phyloP scores from a whole-genome alignment of 1,139 yeast species.

The Kodamaea arcana region DNA sequence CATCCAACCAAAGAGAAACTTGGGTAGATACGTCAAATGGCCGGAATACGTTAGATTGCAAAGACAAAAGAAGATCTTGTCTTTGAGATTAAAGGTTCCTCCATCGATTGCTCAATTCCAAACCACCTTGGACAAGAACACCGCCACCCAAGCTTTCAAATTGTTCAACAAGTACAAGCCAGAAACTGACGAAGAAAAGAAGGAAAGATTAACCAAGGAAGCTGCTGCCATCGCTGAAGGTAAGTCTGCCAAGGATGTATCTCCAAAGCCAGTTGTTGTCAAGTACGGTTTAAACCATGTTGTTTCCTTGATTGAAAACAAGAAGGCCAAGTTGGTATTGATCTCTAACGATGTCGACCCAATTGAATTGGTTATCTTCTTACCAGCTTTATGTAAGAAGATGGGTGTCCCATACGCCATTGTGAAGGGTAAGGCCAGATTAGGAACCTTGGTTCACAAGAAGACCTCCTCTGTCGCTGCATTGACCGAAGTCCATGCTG shows the following conservation, averaged over 20 bases:
- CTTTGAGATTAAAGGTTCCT: slow-evolving; percentile 96
- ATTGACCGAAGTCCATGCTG: slow-evolving; percentile 87
- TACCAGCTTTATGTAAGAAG: slow-evolving; percentile 98
- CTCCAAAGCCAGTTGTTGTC: slow-evolving; percentile 93
- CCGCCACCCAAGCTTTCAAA: slow-evolving; percentile 95
- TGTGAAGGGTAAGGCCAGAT: slow-evolving; percentile 98
- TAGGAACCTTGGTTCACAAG: slow-evolving; percentile 95
- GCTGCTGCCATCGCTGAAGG: slow-evolving; percentile 99
- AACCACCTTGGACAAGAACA: slow-evolving; percentile 93
- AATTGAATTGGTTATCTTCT: slow-evolving; percentile 91
- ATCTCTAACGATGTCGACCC: slow-evolving; percentile 99
- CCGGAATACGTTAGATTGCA: slow-evolving; percentile 96
- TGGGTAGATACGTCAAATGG: slow-evolving; percentile 96
- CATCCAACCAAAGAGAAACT: slow-evolving; percentile 93
- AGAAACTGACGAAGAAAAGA: slow-evolving; percentile 94
- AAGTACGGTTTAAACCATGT: slow-evolving; percentile 99
- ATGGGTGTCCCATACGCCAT: slow-evolving; percentile 99
- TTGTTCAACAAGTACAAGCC: slow-evolving; percentile 98
- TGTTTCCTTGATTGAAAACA: slow-evolving; percentile 93
- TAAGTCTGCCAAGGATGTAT: slow-evolving; percentile 90
- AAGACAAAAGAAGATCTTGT: slow-evolving; percentile 96
- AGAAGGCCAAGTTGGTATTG: slow-evolving; percentile 94
- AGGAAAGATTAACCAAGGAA: slow-evolving; percentile 97
- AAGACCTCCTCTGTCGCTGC: slow-evolving; percentile 98
- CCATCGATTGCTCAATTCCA: slow-evolving; percentile 97